Percentiles rank a stretch among this genome's conserved stretches.
These are phyloP conservation scores for Phialophora macrospora DNA, from an alignment of 2,329 filamentous ascomycete species.

Conservation along the genomic window DNA sequence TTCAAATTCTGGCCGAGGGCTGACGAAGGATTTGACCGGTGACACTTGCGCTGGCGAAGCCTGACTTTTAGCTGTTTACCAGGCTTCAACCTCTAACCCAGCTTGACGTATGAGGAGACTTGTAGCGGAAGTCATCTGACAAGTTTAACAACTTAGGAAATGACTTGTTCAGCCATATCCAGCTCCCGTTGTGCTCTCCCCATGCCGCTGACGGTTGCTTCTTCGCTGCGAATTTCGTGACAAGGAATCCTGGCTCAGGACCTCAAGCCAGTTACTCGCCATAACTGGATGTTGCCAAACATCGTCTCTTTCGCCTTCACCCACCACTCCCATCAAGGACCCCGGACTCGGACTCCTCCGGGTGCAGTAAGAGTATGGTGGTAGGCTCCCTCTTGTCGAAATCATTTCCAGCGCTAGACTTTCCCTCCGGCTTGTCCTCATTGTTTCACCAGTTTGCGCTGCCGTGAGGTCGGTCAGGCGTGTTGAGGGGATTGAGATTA, in stretches of 20 bases:
- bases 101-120: background rate
- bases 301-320: slow-evolving; percentile 57
- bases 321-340: slow-evolving; percentile 36
- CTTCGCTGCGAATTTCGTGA: background rate
- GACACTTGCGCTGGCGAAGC: background rate
- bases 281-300: slow-evolving; percentile 48
- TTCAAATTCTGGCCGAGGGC: background rate
- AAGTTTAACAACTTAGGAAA: background rate
- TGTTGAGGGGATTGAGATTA: slow-evolving; percentile 36
- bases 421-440: slow-evolving; percentile 11
- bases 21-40: background rate
- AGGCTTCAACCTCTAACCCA: background rate
- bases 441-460: slow-evolving; percentile 32
- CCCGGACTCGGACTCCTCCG: slow-evolving; percentile 29
- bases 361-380: slow-evolving; percentile 28
- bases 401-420: slow-evolving; percentile 19
- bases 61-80: background rate
- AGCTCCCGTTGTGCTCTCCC: background rate
- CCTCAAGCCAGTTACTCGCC: slow-evolving; percentile 29
- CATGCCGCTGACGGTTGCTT: background rate
- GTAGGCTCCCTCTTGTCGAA: slow-evolving; percentile 24
- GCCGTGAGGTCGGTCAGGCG: slow-evolving; percentile 35
- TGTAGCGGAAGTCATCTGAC: background rate
- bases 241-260: slow-evolving; percentile 18
- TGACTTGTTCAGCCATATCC: background rate